Percentiles rank a stretch among this genome's conserved stretches.
These are phyloP conservation scores for Yarrowia sp. DNA, from an alignment of 805 yeast genomes.

Conservation along the genomic window DNA sequence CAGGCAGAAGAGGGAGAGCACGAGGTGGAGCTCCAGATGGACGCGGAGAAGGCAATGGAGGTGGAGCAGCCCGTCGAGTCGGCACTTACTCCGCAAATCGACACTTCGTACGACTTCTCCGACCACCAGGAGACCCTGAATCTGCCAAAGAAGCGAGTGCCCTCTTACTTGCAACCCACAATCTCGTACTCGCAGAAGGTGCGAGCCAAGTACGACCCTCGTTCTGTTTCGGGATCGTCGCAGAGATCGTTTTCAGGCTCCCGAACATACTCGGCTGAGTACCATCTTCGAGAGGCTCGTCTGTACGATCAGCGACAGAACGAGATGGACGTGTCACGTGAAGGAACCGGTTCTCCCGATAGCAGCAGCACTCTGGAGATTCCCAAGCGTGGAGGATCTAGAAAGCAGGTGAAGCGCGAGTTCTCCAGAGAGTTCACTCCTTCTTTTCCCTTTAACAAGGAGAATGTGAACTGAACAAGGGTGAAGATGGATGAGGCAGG, in stretches of 20 bases:
- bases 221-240: conserved; percentile 1
- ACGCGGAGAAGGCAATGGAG: not conserved
- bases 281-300: conserved; percentile 11
- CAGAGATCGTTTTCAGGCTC: conserved; percentile 17
- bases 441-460: conserved; percentile 3
- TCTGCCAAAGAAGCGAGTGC: conserved; percentile 17
- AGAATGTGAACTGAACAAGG: not conserved
- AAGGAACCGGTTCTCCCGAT: not conserved
- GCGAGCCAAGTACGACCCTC: conserved; percentile 12
- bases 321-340: not conserved
- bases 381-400: not conserved
- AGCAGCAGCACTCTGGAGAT: not conserved
- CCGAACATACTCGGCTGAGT: conserved; percentile 8
- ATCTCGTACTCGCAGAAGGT: conserved; percentile 21
- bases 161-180: conserved; percentile 20
- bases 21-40: not conserved
- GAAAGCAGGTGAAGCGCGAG: not conserved
- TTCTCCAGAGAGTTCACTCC: conserved; percentile 19
- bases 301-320: conserved; percentile 4
- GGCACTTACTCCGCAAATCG: not conserved
- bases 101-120: conserved; percentile 9
- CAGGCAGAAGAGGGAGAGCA: not conserved
- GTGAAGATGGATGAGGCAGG: not conserved
- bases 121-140: not conserved
- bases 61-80: not conserved